Conservation (phyloP, 805 yeast species). For the Yarrowia divulgata region DNA sequence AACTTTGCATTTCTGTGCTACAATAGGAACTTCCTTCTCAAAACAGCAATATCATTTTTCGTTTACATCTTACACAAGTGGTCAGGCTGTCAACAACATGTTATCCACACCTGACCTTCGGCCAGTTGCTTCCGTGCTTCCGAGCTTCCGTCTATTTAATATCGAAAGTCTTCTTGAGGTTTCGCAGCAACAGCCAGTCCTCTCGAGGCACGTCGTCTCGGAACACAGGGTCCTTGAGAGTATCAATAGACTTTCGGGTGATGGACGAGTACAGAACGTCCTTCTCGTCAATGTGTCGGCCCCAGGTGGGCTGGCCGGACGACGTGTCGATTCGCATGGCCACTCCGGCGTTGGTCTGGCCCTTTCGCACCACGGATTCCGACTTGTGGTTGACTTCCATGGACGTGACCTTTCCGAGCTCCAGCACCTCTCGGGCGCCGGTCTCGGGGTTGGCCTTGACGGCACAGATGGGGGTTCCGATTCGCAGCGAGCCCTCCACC, state of each 20-base stretch:
- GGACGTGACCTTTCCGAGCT: constrained; percentile 87
- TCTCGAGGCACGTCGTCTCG: constrained; percentile 92
- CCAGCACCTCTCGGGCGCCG: constrained; percentile 69
- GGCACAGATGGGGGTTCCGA: constrained; percentile 96
- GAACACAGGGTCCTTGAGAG: constrained; percentile 98
- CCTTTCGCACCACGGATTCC: constrained; percentile 80
- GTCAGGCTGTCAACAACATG: background rate
- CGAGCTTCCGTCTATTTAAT: constrained; percentile 61
- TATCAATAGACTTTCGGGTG: constrained; percentile 88
- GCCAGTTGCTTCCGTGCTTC: background rate
- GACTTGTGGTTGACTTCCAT: constrained; percentile 95
- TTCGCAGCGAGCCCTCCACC: constrained; percentile 82
- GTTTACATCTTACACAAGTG: background rate
- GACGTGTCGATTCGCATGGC: constrained; percentile 93
- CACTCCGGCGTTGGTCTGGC: constrained; percentile 97
- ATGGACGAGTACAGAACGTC: constrained; percentile 91
- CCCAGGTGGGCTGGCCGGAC: constrained; percentile 97
- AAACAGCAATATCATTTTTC: no score
- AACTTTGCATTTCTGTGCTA: no score
- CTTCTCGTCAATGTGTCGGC: constrained; percentile 95
- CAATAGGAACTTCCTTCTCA: no score
- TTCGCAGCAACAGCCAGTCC: constrained; percentile 92
- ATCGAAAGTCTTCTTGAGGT: constrained; percentile 86
- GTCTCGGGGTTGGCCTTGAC: constrained; percentile 89
- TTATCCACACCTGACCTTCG: background rate